These are phyloP conservation scores for Apiospora hydei DNA, from an alignment of 2,329 filamentous ascomycete species.

Conservation along the genomic window DNA sequence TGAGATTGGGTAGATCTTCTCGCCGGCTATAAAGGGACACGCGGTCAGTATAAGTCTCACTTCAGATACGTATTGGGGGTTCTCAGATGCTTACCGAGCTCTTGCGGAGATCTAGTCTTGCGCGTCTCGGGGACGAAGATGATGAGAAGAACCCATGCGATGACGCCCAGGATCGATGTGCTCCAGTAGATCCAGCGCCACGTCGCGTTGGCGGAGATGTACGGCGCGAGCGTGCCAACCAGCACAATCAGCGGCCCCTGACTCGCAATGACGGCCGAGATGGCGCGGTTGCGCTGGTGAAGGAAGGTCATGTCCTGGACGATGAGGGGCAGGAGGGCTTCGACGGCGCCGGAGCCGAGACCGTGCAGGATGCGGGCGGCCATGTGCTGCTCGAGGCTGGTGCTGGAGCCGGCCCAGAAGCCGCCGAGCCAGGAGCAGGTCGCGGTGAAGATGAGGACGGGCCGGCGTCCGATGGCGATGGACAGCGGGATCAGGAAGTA, in stretches of 20 bases:
- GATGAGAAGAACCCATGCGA: conserved; percentile 45
- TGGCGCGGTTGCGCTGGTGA: conserved; percentile 46
- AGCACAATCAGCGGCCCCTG: conserved; percentile 28
- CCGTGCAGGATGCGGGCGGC: conserved; percentile 45
- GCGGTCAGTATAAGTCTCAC: neutral
- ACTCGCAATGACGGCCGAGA: conserved; percentile 41
- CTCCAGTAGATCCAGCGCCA: conserved; percentile 48
- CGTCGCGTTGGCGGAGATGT: conserved; percentile 40
- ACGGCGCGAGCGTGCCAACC: conserved; percentile 29
- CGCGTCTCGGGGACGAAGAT: conserved; percentile 45
- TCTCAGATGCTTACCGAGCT: conserved; percentile 35
- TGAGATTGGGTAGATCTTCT: conserved; percentile 34
- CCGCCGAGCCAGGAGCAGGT: conserved; percentile 45
- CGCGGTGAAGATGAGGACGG: conserved; percentile 44
- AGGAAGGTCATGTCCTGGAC: conserved; percentile 49
- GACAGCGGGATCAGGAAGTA: conserved; percentile 49
- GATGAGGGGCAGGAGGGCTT: conserved; percentile 47
- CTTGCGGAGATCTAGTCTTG: conserved; percentile 40
- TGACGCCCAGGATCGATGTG: conserved; percentile 40
- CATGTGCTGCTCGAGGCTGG: conserved; percentile 40
- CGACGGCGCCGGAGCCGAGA: conserved; percentile 45
- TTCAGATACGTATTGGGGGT: no score
- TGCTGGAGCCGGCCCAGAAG: conserved; percentile 45
- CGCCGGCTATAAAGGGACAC: conserved; percentile 29
- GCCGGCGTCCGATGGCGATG: conserved; percentile 45